phyloP scores from a whole-genome alignment of 805 yeast genomes.

The Schwanniomyces sp. region DNA sequence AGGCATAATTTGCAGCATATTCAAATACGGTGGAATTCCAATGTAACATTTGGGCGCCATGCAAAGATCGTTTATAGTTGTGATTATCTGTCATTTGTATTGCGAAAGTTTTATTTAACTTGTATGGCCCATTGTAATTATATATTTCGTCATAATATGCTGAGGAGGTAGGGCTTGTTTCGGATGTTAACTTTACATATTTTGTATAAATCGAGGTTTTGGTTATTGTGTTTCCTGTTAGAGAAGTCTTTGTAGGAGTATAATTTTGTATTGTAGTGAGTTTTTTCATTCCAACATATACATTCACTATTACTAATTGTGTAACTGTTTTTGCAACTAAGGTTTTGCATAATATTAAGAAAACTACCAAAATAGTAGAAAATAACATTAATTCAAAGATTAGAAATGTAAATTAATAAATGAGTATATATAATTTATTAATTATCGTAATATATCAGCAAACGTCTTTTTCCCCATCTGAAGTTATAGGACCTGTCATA shows the following conservation, averaged over 20 bases:
- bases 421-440: neutral
- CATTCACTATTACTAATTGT: constrained; percentile 1
- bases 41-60: constrained; percentile 23
- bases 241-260: neutral
- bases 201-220: neutral
- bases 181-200: neutral
- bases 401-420: neutral
- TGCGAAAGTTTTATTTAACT: constrained; percentile 16
- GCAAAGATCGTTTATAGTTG: constrained; percentile 29
- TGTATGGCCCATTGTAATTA: constrained; percentile 7
- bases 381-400: neutral
- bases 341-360: neutral
- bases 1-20: constrained; percentile 33
- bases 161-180: neutral
- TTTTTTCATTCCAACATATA: neutral
- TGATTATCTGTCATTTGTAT: constrained; percentile 22
- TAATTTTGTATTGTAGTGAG: neutral
- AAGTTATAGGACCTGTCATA: neutral
- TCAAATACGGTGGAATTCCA: constrained; percentile 32
- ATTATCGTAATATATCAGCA: neutral
- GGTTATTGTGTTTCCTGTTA: neutral
- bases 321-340: neutral
- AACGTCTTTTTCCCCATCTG: too few species aligned
- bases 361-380: neutral
- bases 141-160: constrained; percentile 1